These are phyloP conservation scores for Boletus pseudo-olivaceus DNA, from an alignment of 768 basidiomycete genomes.

Conservation along the genomic window DNA sequence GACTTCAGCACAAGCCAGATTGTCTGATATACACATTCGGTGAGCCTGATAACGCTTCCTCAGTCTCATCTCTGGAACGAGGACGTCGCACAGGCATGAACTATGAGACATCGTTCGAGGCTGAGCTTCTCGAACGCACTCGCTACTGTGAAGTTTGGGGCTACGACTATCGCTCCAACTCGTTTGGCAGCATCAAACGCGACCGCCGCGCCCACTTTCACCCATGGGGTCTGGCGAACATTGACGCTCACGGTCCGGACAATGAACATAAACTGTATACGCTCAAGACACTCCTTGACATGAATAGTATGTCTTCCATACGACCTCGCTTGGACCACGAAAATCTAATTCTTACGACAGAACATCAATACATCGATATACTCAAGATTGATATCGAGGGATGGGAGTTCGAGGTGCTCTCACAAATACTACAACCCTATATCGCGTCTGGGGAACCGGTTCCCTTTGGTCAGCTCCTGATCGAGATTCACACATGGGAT, in stretches of 20 bases:
- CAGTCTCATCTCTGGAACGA: not conserved
- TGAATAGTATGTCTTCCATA: slow-evolving; percentile 35
- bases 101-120: slow-evolving; percentile 63
- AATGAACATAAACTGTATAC: slow-evolving; percentile 41
- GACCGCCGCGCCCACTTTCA: slow-evolving; percentile 41
- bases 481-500: slow-evolving; percentile 43
- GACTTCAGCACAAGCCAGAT: slow-evolving; percentile 48
- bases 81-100: slow-evolving; percentile 39
- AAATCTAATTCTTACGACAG: slow-evolving; percentile 12
- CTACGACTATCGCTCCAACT: slow-evolving; percentile 47
- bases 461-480: slow-evolving; percentile 46
- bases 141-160: slow-evolving; percentile 56
- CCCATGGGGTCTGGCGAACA: slow-evolving; percentile 38
- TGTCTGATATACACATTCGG: slow-evolving; percentile 65
- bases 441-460: slow-evolving; percentile 34
- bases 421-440: slow-evolving; percentile 38
- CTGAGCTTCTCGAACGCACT: slow-evolving; percentile 47
- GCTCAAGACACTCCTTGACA: slow-evolving; percentile 42
- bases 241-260: slow-evolving; percentile 34
- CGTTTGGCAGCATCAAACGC: slow-evolving; percentile 34
- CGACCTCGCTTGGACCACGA: not conserved
- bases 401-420: slow-evolving; percentile 44
- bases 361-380: slow-evolving; percentile 38
- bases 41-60: slow-evolving; percentile 18
- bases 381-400: slow-evolving; percentile 49